Conservation (phyloP, 2,329 filamentous ascomycete species). For the Fusarium tupiense region DNA sequence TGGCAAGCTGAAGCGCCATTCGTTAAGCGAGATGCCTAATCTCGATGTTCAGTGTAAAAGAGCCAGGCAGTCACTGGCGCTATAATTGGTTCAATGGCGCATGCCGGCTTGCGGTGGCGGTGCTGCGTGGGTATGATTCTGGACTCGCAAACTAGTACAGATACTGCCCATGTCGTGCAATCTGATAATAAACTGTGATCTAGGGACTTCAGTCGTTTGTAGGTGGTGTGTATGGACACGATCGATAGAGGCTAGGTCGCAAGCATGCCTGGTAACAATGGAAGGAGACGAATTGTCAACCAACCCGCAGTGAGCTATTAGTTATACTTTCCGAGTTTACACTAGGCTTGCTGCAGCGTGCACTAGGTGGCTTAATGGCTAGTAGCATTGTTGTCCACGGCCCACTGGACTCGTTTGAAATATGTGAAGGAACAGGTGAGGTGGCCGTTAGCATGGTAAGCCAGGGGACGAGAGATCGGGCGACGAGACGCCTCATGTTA, state of each 20-base stretch:
- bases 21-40: constrained; percentile 26
- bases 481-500: background rate
- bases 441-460: background rate
- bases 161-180: background rate
- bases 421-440: background rate
- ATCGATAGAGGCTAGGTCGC: background rate
- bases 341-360: background rate
- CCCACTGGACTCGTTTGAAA: background rate
- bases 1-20: background rate
- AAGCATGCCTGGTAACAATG: background rate
- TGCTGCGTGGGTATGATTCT: background rate
- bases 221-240: background rate
- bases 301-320: background rate
- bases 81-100: background rate
- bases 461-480: background rate
- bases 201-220: background rate
- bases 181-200: background rate
- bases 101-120: background rate
- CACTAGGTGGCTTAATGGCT: background rate
- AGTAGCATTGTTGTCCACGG: background rate
- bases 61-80: constrained; percentile 1
- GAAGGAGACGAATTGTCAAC: background rate
- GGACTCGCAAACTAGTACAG: constrained; percentile 1
- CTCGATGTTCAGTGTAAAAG: background rate
- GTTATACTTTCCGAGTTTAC: background rate